Evolutionary conservation across 768 basidiomycete species (phyloP), one percentile per base, ranked within the genome.

Genomic region (Aureoboletus auriporus): DNA sequence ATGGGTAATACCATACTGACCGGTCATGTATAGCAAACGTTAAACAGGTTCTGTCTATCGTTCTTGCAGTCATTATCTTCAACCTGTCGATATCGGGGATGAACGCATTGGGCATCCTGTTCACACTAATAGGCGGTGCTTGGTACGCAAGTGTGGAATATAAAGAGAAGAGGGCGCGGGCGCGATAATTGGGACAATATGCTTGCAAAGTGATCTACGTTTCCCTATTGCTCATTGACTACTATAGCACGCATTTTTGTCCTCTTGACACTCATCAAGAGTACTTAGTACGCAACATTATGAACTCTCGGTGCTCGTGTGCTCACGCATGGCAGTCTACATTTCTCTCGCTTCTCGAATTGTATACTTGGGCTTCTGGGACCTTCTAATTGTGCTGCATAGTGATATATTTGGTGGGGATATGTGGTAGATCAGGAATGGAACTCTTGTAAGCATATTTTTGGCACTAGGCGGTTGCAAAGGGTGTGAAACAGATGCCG

Each of bases 41-140:
- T 42, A 97, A 97, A 68, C 94, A 96, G 62, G 94, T 93, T 9
- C 65, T 96, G 59, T 95, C 93, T 3, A 83, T 96, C 49, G 72
- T 92, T 9, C 80, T 85, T 38, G 89, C 92, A 0, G 91, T 98
- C 6, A 55, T 75, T 33, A 75, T 98, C 23, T 99, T 98, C 66
- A 69, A 93, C 63, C 69, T 97, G 38, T 78, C 79, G 4, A 89
- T 98, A 65, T 88, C 84, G 9, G 72, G 75, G 20, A 77, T 76
- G 52, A 99, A 99, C 63, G 84, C 78, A 8, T 53, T 89, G 37
- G 96, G 96, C 2, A 94, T 99, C 47, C 31, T 75, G 8, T 69
- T 96, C 41, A 97, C 96, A 6, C 76, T 98, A 6, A 52, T 79
- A 3, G 96, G 96, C 31, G 95, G 95, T 17, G 90, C 82, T 17